A percentile compares a stretch with the other conserved stretches of the same genome.
Conservation (phyloP, 2,329 filamentous ascomycete species). For the Aotearoamyces nothofagi region DNA sequence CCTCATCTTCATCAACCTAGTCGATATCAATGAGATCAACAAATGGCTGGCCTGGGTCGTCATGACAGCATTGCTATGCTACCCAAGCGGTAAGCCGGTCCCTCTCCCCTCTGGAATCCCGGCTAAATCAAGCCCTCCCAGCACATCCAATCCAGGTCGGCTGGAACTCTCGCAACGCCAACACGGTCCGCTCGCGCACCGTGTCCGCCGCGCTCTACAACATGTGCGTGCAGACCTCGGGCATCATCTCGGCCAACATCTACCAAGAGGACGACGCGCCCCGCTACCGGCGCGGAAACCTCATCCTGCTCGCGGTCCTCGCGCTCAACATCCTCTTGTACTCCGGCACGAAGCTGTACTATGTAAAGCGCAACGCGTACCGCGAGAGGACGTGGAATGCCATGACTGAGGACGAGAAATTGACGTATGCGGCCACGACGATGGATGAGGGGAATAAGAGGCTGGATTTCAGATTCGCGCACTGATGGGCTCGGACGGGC, state of each 20-base stretch:
- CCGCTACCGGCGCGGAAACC: slow-evolving; percentile 37
- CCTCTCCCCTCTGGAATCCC: neutral
- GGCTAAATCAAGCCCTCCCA: slow-evolving; percentile 6
- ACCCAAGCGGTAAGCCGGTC: slow-evolving; percentile 22
- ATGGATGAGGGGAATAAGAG: slow-evolving; percentile 26
- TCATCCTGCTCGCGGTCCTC: slow-evolving; percentile 33
- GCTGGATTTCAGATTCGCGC: slow-evolving; percentile 18
- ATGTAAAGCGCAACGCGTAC: slow-evolving; percentile 26
- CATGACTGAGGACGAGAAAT: slow-evolving; percentile 28
- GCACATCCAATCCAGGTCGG: slow-evolving; percentile 31
- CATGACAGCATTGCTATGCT: too few relatives aligned
- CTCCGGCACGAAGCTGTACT: slow-evolving; percentile 28
- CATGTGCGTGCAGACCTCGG: slow-evolving; percentile 30
- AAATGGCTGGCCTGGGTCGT: slow-evolving; percentile 27
- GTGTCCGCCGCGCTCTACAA: slow-evolving; percentile 52
- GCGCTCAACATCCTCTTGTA: slow-evolving; percentile 30
- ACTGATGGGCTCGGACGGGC: slow-evolving; percentile 7
- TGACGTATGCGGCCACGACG: slow-evolving; percentile 28
- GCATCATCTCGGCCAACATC: slow-evolving; percentile 19
- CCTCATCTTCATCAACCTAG: slow-evolving; percentile 26
- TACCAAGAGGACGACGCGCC: slow-evolving; percentile 32
- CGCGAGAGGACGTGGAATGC: slow-evolving; percentile 25
- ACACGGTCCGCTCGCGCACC: slow-evolving; percentile 43
- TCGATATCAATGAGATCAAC: slow-evolving; percentile 22
- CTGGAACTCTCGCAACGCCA: slow-evolving; percentile 40